phyloP scores from a whole-genome alignment of 2,329 filamentous ascomycete genomes.

The Blastomyces percursus region DNA sequence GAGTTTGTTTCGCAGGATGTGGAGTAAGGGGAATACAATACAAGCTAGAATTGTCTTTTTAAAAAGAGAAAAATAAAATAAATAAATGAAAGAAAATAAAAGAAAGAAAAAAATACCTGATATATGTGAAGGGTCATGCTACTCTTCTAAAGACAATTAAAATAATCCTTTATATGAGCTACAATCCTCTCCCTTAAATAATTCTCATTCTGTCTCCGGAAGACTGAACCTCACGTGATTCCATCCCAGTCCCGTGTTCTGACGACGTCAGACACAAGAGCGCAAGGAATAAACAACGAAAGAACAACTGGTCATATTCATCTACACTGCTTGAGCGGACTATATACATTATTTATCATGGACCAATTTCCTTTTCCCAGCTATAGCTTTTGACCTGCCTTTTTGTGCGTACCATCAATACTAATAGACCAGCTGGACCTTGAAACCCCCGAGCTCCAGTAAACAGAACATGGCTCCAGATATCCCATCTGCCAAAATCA shows the following conservation, averaged over 20 bases:
- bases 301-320: not conserved
- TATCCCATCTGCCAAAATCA: conserved; percentile 46
- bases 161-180: not conserved
- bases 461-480: conserved; percentile 27
- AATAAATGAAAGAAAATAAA: not conserved
- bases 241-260: not conserved
- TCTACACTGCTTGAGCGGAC: not conserved
- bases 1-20: conserved; percentile 67
- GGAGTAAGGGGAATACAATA: conserved; percentile 25
- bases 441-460: not conserved
- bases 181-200: not conserved
- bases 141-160: not conserved
- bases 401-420: not conserved
- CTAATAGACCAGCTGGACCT: not conserved
- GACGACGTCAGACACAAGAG: not conserved
- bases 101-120: not conserved
- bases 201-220: not conserved
- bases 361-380: not conserved
- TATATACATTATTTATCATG: not conserved
- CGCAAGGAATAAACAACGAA: not conserved
- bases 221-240: not conserved
- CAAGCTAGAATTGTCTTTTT: not conserved
- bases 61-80: not conserved
- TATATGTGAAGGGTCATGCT: not conserved
- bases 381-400: not conserved